Conservation (phyloP, 768 basidiomycete species). For the Trametes cingulata region DNA sequence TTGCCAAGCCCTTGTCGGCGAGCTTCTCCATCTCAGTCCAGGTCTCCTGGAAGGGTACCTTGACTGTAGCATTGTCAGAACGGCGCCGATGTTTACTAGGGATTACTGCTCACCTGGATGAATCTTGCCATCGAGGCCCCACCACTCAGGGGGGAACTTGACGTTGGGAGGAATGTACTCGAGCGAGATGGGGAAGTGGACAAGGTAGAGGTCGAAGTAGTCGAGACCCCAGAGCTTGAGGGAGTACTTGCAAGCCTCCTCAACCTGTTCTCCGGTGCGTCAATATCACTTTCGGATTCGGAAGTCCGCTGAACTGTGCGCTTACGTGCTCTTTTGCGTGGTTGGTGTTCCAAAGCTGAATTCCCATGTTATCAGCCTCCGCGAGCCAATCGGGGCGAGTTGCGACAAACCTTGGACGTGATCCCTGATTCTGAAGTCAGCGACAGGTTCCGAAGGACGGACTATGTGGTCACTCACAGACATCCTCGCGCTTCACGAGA, state of each 20-base stretch:
- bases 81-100: background rate
- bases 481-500: conserved; percentile 82
- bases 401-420: conserved; percentile 66
- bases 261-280: conserved; percentile 42
- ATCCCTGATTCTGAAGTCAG: conserved; percentile 51
- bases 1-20: conserved; percentile 66
- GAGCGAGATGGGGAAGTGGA: conserved; percentile 87
- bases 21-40: conserved; percentile 83
- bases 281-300: background rate
- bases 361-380: conserved; percentile 3
- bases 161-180: conserved; percentile 75
- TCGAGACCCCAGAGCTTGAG: conserved; percentile 82
- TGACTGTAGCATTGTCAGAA: conserved; percentile 39
- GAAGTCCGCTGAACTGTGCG: background rate
- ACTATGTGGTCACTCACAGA: conserved; percentile 54
- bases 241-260: conserved; percentile 57
- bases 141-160: conserved; percentile 86
- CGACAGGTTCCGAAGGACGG: background rate
- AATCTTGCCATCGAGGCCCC: conserved; percentile 68
- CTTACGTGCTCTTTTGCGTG: conserved; percentile 76
- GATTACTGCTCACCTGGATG: conserved; percentile 49
- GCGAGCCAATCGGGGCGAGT: conserved; percentile 11
- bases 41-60: conserved; percentile 76
- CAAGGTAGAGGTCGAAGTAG: conserved; percentile 78
- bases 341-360: conserved; percentile 85